Base-by-base conservation (phyloP, 768 basidiomycete genomes). In the Lactarius sanguifluus region DNA sequence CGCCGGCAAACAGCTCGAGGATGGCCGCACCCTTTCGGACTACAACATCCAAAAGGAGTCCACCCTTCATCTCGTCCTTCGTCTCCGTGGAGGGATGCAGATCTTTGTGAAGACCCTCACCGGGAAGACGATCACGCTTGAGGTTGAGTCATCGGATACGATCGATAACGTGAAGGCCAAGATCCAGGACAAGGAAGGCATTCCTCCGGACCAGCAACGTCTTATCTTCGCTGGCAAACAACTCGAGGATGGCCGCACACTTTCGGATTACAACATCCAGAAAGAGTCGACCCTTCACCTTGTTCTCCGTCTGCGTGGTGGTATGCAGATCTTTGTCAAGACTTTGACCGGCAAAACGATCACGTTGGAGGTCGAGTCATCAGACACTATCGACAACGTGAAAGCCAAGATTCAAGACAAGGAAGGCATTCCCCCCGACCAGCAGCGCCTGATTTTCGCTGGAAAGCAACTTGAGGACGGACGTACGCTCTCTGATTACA, bases 1-100 rank as follows among this genome's bases (percentile, higher is more conserved):
- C 54, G 73, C 74, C 1, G 74, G 75, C 32, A 75, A 75, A 65
- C 75, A 75, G 65, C 70, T 75, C 28, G 75, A 75, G 64, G 75
- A 75, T 55, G 74, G 75, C 5, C 73, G 75, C 28, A 75, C 74
- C 3, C 72, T 75, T 18, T 75, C 74, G 1, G 75, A 75, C 54
- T 75, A 75, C 64, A 74, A 74, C 66, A 74, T 75, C 38, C 74
- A 74, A 71, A 75, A 75, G 65, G 74, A 75, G 71, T 72, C 71
- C 20, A 73, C 73, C 5, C 71, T 74, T 13, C 73, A 74, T 45
- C 73, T 75, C 54, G 68, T 69, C 20, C 65, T 69, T n/a, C 68
- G 68, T 63, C 66, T 69, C 9, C 68, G 68, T 32, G 68, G 68
- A 4, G 68, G 66, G 30, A 69, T 69, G 68, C 68, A 69, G 59